Evolutionary conservation across 78 protist species (phyloP), one percentile per base, ranked within the genome.

Genomic region (Kipferlia bialata): DNA sequence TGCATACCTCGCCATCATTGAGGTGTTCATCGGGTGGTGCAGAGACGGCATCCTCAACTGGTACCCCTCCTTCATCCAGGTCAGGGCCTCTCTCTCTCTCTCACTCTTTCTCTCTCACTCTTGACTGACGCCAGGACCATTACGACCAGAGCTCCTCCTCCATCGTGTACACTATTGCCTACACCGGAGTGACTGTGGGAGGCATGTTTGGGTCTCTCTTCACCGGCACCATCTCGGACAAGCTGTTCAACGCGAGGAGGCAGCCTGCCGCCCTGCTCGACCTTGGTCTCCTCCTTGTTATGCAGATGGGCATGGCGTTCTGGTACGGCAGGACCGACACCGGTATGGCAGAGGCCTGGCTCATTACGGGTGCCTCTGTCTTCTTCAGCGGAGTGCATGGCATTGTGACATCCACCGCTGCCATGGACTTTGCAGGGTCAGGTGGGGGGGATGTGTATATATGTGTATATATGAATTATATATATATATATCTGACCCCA

Each of bases 391-490:
- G 56, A 18, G 70, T 74, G 24, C 78, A 74, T 39, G 78, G 78
- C 22, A 74, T 74, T 62, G 32, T 63, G 34, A 63, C 71, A 0
- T 61, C 78, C 22, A 74, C 78, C 37, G 62, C 71, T 36, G 70
- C 78, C 36, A 74, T 74, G 78, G 78, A 74, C 61, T 74, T 74
- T 36, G 70, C 78, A 22, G 71, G 70, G 10, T 37, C 66, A 5
- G 22, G 38, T 15, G 3, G 54, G 26, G n/a, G n/a, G n/a, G n/a
- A n/a, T n/a, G n/a, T n/a, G n/a, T n/a, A n/a, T n/a, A n/a, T n/a
- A n/a, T n/a, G n/a, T n/a, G n/a, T n/a, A n/a, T n/a, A n/a, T n/a
- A n/a, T n/a, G n/a, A n/a, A n/a, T n/a, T n/a, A n/a, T n/a, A n/a
- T n/a, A n/a, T n/a, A n/a, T n/a, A n/a, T n/a, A n/a, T n/a, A n/a